These are phyloP conservation scores for Morella rubra DNA, from an alignment of 306 rosid genomes.

Conservation along the genomic window DNA sequence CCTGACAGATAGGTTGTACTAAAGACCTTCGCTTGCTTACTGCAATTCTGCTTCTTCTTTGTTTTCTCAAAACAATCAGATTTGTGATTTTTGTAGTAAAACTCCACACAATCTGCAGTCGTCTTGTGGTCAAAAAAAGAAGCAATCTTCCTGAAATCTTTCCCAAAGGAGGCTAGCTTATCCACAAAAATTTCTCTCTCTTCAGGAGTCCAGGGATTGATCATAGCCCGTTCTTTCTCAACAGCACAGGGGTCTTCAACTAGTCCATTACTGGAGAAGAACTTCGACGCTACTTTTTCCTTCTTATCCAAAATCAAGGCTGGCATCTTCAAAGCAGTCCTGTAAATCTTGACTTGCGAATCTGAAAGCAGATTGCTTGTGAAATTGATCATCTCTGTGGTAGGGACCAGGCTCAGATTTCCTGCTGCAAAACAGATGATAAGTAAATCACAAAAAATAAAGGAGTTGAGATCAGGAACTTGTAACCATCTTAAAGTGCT, in stretches of 20 bases:
- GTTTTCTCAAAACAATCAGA: conserved; percentile 69
- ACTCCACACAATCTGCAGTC: conserved; percentile 92
- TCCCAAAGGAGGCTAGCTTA: conserved; percentile 62
- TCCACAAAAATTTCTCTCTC: conserved; percentile 70
- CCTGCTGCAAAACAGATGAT: conserved; percentile 43
- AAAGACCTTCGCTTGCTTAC: conserved; percentile 59
- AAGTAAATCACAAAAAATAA: background rate
- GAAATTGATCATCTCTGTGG: conserved; percentile 49
- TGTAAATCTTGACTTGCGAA: conserved; percentile 49
- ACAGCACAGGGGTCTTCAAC: conserved; percentile 83
- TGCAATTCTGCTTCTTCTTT: conserved; percentile 49
- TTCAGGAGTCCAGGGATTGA: conserved; percentile 83
- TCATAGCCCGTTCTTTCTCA: conserved; percentile 77
- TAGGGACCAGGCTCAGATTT: conserved; percentile 56
- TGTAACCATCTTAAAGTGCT: background rate
- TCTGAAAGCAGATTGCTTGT: conserved; percentile 69
- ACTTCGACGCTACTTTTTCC: conserved; percentile 63
- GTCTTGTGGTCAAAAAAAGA: conserved; percentile 86
- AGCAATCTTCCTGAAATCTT: conserved; percentile 80
- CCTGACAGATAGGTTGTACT: conserved; percentile 54
- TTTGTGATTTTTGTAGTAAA: conserved; percentile 91
- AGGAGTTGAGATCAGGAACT: background rate
- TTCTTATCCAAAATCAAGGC: conserved; percentile 73
- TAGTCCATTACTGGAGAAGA: conserved; percentile 72
- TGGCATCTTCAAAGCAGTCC: conserved; percentile 83